Evolutionary conservation across 2,329 filamentous ascomycete species (phyloP), one percentile per base, ranked within the genome.

Genomic region (Cadophora gregata): DNA sequence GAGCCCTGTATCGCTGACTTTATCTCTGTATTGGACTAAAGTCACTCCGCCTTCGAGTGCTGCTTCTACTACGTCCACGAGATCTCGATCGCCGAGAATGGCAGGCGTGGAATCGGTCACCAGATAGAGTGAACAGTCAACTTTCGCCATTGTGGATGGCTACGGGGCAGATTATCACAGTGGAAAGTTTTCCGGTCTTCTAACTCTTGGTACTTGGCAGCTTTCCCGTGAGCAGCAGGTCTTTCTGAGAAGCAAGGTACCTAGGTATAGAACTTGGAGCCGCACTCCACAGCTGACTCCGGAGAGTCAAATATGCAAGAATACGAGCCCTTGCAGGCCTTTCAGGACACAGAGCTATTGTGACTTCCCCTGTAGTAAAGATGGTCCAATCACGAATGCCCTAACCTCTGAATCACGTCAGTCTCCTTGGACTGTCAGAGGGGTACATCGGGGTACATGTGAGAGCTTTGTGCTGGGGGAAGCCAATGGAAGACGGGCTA

Each of bases 31-130:
- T 81, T 98, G 95, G 42, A 98, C 91, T 55, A 96, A 82, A 2
- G 91, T 95, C 51, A 91, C 92, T 82, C 93, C 93, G 78, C 93
- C 93, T 77, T 86, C 82, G 60, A 97, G 79, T 24, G 93, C 91
- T 55, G 87, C 85, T 74, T 90, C 88, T 63, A 97, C 93, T 0
- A 97, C 89, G 10, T 85, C 73, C 67, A 87, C 85, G 45, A 97
- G 83, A 77, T 93, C 85, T 72, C 85, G 86, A 69, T 84, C 81
- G 63, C 91, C 91, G 51, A 97, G 88, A 72, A 97, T 93, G 38
- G 88, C 88, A 16, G 90, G 86, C n/a, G 93, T 97, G 60, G 93
- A 96, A 83, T 97, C 94, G 5, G 94, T 97, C 73, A 97, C 94
- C 66, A 97, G 85, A 78, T 97, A 97, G 47, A 97, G 82, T 59